Conservation (phyloP, 1,284 basidiomycete genomes). For the Pterulicium gracile region DNA sequence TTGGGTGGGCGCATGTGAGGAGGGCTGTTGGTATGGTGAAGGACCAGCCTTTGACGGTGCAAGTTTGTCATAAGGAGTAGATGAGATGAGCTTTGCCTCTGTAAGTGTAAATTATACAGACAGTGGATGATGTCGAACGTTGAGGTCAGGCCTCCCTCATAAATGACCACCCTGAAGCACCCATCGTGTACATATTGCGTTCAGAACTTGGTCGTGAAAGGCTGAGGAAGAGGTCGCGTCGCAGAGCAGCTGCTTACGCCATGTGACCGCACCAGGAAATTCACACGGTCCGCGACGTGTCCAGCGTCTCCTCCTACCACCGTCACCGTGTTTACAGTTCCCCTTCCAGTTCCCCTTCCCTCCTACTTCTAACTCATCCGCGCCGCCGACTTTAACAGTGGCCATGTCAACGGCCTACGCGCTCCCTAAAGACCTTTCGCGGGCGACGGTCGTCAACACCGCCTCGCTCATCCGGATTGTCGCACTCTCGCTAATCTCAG, state of each 20-base stretch:
- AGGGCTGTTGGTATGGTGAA: not conserved
- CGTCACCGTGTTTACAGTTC: not conserved
- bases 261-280: not conserved
- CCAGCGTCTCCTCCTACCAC: not conserved
- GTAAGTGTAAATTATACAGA: too few species aligned
- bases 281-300: not conserved
- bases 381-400: slow-evolving; percentile 9
- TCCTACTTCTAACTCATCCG: not conserved
- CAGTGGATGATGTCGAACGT: too few species aligned
- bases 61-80: not conserved
- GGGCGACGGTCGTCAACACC: slow-evolving; percentile 68
- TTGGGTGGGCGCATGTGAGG: too few species aligned
- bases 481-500: slow-evolving; percentile 81
- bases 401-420: slow-evolving; percentile 60
- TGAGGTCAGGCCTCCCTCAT: too few species aligned
- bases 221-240: too few species aligned
- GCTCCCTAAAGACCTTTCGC: slow-evolving; percentile 58
- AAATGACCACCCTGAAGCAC: too few species aligned
- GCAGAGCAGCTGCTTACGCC: too few species aligned
- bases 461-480: slow-evolving; percentile 80
- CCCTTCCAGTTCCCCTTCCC: not conserved
- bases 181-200: too few species aligned
- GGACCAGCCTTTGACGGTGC: not conserved
- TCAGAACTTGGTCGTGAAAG: too few species aligned
- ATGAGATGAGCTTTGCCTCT: too few species aligned